Conservation (phyloP, 2,329 filamentous ascomycete genomes). For the Botryotinia globosa region DNA sequence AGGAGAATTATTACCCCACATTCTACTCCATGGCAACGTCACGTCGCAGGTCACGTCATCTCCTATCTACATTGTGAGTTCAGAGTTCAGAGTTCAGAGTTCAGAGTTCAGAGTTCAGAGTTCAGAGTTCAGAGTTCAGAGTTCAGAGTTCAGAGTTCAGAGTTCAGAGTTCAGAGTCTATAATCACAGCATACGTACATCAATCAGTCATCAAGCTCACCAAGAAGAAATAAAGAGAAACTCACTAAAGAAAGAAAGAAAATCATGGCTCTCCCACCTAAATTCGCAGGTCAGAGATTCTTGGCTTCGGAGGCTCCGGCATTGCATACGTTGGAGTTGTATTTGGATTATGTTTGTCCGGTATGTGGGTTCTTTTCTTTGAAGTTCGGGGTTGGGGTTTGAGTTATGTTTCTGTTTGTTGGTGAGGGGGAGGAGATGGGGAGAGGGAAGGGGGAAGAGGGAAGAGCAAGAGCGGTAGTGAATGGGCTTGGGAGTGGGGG, state of each 20-base stretch:
- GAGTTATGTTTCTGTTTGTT: neutral
- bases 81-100: too few species aligned
- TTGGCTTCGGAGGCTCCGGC: constrained; percentile 42
- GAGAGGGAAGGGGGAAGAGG: too few species aligned
- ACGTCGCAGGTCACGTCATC: too few species aligned
- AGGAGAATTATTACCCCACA: too few species aligned
- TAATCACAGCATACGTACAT: too few species aligned
- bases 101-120: too few species aligned
- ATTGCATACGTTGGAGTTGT: constrained; percentile 60
- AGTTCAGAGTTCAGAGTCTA: too few species aligned
- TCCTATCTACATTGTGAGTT: neutral
- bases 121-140: too few species aligned
- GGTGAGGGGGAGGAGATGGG: neutral
- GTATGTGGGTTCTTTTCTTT: neutral
- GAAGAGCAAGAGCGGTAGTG: neutral
- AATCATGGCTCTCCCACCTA: constrained; percentile 71
- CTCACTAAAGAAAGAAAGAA: neutral
- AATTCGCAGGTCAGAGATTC: constrained; percentile 71
- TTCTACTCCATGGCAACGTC: too few species aligned
- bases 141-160: too few species aligned
- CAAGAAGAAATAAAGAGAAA: neutral
- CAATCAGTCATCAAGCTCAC: too few species aligned
- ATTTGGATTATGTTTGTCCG: constrained; percentile 90
- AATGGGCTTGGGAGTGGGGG: neutral
- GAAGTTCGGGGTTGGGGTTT: too few species aligned